Base-by-base conservation (phyloP, 2,329 filamentous ascomycete species). In the Cercospora janseana region DNA sequence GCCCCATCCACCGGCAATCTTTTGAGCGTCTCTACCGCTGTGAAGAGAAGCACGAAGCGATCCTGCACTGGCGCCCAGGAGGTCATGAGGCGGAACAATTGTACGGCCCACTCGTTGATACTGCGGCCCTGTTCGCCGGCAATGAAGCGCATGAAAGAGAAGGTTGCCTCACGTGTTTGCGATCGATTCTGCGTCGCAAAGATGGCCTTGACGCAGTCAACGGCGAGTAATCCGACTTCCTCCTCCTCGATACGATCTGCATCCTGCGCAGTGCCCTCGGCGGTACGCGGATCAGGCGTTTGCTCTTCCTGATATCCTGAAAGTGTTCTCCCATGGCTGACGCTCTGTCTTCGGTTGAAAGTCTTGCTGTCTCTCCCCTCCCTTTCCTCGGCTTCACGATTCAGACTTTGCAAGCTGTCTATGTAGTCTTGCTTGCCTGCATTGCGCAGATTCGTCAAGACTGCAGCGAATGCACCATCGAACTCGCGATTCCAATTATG, bases 31-130 rank as follows among this genome's bases (percentile, higher is more conserved):
- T 96, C 91, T 72, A 94, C 83, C 2, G 86, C 79, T 1, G 87
- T 86, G 37, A 95, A 80, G 38, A 96, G 76, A 49, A 97, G 93
- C 29, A 92, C 82, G 71, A 95, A 97, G 46, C 93, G 86, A 64
- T 95, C 89, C 67, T 97, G 92, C 1, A 97, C 91, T 0, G 93
- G 90, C 0, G 90, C 86, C 90, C 91, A 97, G 51, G 83, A 81
- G 12, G 89, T 84, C 46, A 92, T 79, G 55, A 91, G 79, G 62
- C 86, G 82, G 66, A 94, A 88, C 43, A 97, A 77, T 50, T 83
- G 85, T 20, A 89, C 86, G 1, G 89, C 85, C 92, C 92, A 97
- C 48, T 79, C 77, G 2, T 48, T 41, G 16, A 52, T 38, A 23
- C 34, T 50, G 7, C 58, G 54, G 15, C 54, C 50, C 31, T 61